Evolutionary conservation across 2,329 filamentous ascomycete genomes (phyloP), one percentile per base, ranked within the genome.

Genomic region (Fusarium caatingaense): DNA sequence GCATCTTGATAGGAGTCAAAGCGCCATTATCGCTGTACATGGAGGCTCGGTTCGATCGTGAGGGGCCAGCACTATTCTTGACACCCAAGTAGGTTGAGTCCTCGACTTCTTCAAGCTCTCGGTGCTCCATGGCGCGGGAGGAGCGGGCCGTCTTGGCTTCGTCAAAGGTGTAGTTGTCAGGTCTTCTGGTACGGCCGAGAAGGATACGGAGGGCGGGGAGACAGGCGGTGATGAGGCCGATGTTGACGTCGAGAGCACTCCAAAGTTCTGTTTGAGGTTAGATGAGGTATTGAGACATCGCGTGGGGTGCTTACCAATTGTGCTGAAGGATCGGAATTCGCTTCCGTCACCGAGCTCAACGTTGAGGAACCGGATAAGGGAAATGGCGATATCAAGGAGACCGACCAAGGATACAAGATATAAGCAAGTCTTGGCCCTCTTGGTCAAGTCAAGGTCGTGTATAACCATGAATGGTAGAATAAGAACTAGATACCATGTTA

Each of bases 201-300:
- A 64, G 25, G 27, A 71, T 62, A 16, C 63, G 41, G 1, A 72
- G 28, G 10, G 69, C 46, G 1, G 66, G 69, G 10, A 72, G 66
- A 12, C 62, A 72, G 4, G 66, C 66, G 12, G 59, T 42, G 9
- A 72, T 61, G 10, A 72, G 69, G 3, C 62, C 66, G 10, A 72
- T 59, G 12, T 71, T 68, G 10, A 57, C 69, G 5, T 72, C 69
- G 7, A 72, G 66, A 7, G 66, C 55, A 20, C 63, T 70, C 66
- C 69, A 72, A 3, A 72, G 32, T 27, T 72, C 69, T 72, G 15
- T 40, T 41, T 18, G 13, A 8, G 18, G 13, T 55, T 34, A 45
- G 55, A 5, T 8, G 3, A 8, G 3, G 32, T n/a, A n/a, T 37
- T 23, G n/a, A 12, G 8, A 34, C 5, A 11, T 23, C n/a, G 15